These are phyloP conservation scores for Xerocomellus intermedius DNA, from an alignment of 768 basidiomycete genomes.

Conservation along the genomic window DNA sequence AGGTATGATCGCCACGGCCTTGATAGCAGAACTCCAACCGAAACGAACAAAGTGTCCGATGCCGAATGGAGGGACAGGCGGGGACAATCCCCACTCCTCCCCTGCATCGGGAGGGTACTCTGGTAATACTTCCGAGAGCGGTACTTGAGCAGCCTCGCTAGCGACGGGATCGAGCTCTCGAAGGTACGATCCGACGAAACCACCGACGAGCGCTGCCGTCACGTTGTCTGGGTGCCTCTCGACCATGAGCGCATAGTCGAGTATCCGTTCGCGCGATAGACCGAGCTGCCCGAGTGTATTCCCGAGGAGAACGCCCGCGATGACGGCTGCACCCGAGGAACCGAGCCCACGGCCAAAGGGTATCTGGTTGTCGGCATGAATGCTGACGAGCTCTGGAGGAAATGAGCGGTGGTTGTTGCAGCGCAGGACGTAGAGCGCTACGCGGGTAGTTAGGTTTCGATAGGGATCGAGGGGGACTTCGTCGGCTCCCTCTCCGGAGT, in stretches of 20 bases:
- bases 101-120: slow-evolving; percentile 94
- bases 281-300: slow-evolving; percentile 75
- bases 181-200: slow-evolving; percentile 95
- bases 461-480: slow-evolving; percentile 94
- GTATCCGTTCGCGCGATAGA: slow-evolving; percentile 67
- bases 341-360: slow-evolving; percentile 97
- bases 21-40: slow-evolving; percentile 79
- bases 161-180: slow-evolving; percentile 83
- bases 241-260: slow-evolving; percentile 98
- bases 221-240: slow-evolving; percentile 99
- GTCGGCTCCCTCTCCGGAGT: slow-evolving; percentile 84
- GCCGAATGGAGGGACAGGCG: slow-evolving; percentile 82
- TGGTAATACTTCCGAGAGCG: slow-evolving; percentile 92
- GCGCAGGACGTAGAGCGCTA: slow-evolving; percentile 96
- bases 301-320: slow-evolving; percentile 91
- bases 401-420: slow-evolving; percentile 76
- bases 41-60: slow-evolving; percentile 96
- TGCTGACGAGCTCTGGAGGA: slow-evolving; percentile 62
- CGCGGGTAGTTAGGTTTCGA: slow-evolving; percentile 95
- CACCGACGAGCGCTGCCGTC: slow-evolving; percentile 93
- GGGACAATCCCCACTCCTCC: slow-evolving; percentile 85
- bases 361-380: slow-evolving; percentile 88
- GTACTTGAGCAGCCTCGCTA: slow-evolving; percentile 82
- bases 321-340: slow-evolving; percentile 98
- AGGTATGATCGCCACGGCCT: slow-evolving; percentile 92